Evolutionary conservation across 2,329 filamentous ascomycete species (phyloP).

Genomic region (Mycosphaerelloides madeirae): DNA sequence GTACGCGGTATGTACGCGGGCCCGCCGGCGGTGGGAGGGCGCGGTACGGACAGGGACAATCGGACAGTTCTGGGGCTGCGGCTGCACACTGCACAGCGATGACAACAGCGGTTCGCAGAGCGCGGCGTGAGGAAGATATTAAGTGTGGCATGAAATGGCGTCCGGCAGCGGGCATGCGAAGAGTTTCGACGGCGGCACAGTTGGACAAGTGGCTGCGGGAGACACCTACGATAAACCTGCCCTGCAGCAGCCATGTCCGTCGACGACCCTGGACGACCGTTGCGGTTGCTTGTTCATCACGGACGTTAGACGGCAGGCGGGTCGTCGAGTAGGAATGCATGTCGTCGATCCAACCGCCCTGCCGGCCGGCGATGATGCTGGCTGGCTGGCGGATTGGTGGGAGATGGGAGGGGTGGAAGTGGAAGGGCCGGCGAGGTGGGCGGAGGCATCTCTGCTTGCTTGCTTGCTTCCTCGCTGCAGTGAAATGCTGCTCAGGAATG

Average conservation of each 20-base stretch:
- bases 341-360: slow-evolving; percentile 11
- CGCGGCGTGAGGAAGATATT: slow-evolving; percentile 1
- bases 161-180: slow-evolving; percentile 1
- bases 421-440: no score
- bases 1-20: background rate
- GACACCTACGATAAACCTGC: slow-evolving; percentile 1
- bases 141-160: slow-evolving; percentile 14
- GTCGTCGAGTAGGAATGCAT: slow-evolving; percentile 8
- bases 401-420: no score
- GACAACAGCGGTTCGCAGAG: background rate
- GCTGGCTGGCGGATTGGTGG: slow-evolving; percentile 7
- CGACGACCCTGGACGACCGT: background rate
- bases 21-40: background rate
- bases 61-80: background rate
- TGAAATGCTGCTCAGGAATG: slow-evolving; percentile 7
- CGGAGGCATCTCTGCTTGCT: no score
- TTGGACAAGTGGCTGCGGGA: slow-evolving; percentile 11
- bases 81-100: background rate
- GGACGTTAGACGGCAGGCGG: background rate
- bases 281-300: background rate
- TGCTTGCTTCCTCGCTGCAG: slow-evolving; percentile 1
- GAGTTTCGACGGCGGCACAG: slow-evolving; percentile 8
- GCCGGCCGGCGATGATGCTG: no score
- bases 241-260: slow-evolving; percentile 7
- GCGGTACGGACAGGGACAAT: background rate